Percentiles rank a stretch among this genome's conserved stretches.
Conservation (phyloP, 805 yeast species). For the Saccharomycopsis sp. region DNA sequence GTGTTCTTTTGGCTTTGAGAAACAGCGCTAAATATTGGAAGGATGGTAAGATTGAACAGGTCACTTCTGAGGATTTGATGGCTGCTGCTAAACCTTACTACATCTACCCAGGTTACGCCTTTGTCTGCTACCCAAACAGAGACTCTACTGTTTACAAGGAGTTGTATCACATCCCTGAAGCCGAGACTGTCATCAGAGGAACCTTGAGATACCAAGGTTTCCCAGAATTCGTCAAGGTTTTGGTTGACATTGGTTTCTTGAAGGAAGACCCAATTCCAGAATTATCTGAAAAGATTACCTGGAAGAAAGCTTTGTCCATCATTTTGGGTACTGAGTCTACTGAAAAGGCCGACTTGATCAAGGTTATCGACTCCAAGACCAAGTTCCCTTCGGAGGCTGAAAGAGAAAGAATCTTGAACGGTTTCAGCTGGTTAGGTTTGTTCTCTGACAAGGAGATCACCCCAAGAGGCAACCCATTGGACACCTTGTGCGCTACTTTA, state of each 20-base stretch:
- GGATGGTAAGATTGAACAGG: slow-evolving; percentile 74
- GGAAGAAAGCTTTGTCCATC: slow-evolving; percentile 83
- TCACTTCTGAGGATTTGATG: slow-evolving; percentile 89
- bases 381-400: slow-evolving; percentile 75
- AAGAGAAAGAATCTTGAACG: slow-evolving; percentile 79
- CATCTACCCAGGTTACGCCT: slow-evolving; percentile 91
- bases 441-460: slow-evolving; percentile 69
- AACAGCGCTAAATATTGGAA: slow-evolving; percentile 86
- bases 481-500: slow-evolving; percentile 92
- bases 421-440: slow-evolving; percentile 91
- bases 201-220: slow-evolving; percentile 97
- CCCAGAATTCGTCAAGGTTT: slow-evolving; percentile 94
- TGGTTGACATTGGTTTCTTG: slow-evolving; percentile 90
- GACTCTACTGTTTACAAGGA: slow-evolving; percentile 93
- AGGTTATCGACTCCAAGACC: slow-evolving; percentile 71
- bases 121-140: slow-evolving; percentile 96
- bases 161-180: slow-evolving; percentile 92
- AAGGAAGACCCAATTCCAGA: slow-evolving; percentile 63
- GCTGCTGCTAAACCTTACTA: slow-evolving; percentile 90
- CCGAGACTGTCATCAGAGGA: slow-evolving; percentile 94
- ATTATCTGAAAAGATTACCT: slow-evolving; percentile 54
- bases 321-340: slow-evolving; percentile 69
- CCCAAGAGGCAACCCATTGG: slow-evolving; percentile 92
- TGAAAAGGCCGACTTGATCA: slow-evolving; percentile 64
- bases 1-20: slow-evolving; percentile 92